Evolutionary conservation across 106 monocot genomes (phyloP), one percentile per base, ranked within the genome.

Genomic region (Agapanthus africanus): DNA sequence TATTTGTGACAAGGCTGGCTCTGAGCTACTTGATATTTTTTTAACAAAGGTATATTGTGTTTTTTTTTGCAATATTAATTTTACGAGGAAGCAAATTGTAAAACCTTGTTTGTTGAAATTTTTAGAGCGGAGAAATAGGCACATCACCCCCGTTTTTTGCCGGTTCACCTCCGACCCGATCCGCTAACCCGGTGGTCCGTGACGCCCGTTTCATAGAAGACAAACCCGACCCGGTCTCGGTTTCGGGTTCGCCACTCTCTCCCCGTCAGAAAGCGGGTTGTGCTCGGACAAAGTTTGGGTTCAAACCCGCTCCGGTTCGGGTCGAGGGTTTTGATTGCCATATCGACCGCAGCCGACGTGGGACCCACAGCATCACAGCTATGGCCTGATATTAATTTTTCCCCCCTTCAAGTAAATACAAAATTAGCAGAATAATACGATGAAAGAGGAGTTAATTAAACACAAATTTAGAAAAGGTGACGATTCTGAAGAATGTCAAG

Each of bases 321-420:
- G n/a, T 83, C 69, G 83, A 79, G 79, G 83, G 83, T 73, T 83
- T 83, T 73, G 79, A 75, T 39, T 39, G 64, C 72, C 22, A 52
- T 11, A 66, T 78, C 57, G 69, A 79, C 37, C 64, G 61, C 61
- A 59, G 25, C 22, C 41, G 63, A 27, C 33, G 79, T 39, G 30
- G 72, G 39, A 42, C 26, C 60, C 62, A 49, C 57, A 59, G 83
- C 75, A 73, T 83, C 32, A 50, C 83, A 1, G 79, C 75, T 7
- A 34, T 79, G 37, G 83, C 83, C 11, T 82, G 62, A 36, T 30
- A 33, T 18, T 22, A n/a, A n/a, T 61, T 39, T 65, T 56, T 30
- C 0, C 26, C 5, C 8, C n/a, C n/a, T n/a, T 18, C 56, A 11
- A 18, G 61, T 18, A 61, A 26, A 57, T 30, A 30, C 57, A 57